Evolutionary conservation across 1,284 basidiomycete genomes (phyloP).

Genomic region (Butyriboletus appendiculatus): DNA sequence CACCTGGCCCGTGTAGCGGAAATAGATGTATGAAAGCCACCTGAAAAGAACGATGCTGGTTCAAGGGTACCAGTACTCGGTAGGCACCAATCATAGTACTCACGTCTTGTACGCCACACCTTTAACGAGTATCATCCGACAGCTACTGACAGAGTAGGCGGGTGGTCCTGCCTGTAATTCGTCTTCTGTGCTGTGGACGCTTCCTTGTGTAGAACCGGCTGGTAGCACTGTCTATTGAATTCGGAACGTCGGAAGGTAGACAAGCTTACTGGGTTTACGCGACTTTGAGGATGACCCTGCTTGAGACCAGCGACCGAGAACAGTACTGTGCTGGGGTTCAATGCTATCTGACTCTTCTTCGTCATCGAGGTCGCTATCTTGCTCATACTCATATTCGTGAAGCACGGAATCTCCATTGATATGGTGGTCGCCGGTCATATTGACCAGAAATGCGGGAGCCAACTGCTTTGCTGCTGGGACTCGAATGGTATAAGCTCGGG

Average conservation of each 20-base stretch:
- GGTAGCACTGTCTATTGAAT: not conserved
- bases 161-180: conserved; percentile 16
- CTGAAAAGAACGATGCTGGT: conserved; percentile 7
- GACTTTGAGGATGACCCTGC: conserved; percentile 3
- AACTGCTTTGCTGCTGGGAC: conserved; percentile 11
- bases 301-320: not conserved
- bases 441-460: conserved; percentile 22
- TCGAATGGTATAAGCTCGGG: not conserved
- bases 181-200: not conserved
- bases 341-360: conserved; percentile 8
- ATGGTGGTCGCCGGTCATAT: conserved; percentile 25
- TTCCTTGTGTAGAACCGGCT: not conserved
- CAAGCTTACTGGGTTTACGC: conserved; percentile 6
- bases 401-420: conserved; percentile 22
- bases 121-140: conserved; percentile 31
- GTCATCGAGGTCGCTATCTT: conserved; percentile 34
- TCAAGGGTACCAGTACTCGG: not conserved
- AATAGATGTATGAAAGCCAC: conserved; percentile 31
- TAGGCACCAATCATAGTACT: conserved; percentile 2
- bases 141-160: conserved; percentile 27
- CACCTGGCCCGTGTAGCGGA: conserved; percentile 33
- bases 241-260: not conserved
- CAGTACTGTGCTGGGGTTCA: not conserved
- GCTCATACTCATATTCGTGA: conserved; percentile 31
- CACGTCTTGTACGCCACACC: conserved; percentile 33